Evolutionary conservation across 1,139 yeast species (phyloP).

Genomic region (Nakaseomyces kungkrabaensis): DNA sequence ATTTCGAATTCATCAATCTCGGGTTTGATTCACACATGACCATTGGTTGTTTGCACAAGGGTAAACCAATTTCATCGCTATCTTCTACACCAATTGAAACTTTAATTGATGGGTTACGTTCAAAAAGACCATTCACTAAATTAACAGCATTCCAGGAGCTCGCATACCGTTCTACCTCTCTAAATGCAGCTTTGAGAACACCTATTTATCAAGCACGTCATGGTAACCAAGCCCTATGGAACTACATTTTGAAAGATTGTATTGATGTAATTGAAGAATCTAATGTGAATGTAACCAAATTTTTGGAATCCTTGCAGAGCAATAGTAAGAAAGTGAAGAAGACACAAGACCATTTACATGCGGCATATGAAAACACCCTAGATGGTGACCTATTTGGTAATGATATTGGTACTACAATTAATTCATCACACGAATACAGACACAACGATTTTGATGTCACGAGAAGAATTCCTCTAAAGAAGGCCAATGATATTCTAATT

Average conservation of each 20-base stretch:
- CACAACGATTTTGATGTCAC: not conserved
- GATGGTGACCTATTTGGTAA: slow-evolving; percentile 22
- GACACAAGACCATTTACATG: not conserved
- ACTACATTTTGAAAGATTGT: slow-evolving; percentile 50
- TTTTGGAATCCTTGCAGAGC: slow-evolving; percentile 12
- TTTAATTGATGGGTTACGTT: slow-evolving; percentile 58
- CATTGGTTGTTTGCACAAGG: slow-evolving; percentile 73
- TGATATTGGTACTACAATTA: slow-evolving; percentile 10
- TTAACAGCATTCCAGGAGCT: slow-evolving; percentile 69
- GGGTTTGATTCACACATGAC: slow-evolving; percentile 65
- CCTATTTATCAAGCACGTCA: slow-evolving; percentile 46
- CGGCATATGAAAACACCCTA: not conserved
- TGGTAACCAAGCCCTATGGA: slow-evolving; percentile 44
- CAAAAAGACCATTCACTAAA: slow-evolving; percentile 46
- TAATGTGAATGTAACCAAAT: slow-evolving; percentile 20
- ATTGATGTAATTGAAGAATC: slow-evolving; percentile 37
- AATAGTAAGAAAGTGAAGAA: not conserved
- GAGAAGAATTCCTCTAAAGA: not conserved
- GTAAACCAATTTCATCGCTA: slow-evolving; percentile 55
- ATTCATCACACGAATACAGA: not conserved
- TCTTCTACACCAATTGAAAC: slow-evolving; percentile 69
- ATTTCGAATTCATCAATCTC: slow-evolving; percentile 49
- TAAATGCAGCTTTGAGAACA: slow-evolving; percentile 39
- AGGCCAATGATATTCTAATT: not conserved
- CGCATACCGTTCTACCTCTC: slow-evolving; percentile 46